Evolutionary conservation across 106 monocot species (phyloP), one percentile per base, ranked within the genome.

Genomic region (Agapanthus africanus): DNA sequence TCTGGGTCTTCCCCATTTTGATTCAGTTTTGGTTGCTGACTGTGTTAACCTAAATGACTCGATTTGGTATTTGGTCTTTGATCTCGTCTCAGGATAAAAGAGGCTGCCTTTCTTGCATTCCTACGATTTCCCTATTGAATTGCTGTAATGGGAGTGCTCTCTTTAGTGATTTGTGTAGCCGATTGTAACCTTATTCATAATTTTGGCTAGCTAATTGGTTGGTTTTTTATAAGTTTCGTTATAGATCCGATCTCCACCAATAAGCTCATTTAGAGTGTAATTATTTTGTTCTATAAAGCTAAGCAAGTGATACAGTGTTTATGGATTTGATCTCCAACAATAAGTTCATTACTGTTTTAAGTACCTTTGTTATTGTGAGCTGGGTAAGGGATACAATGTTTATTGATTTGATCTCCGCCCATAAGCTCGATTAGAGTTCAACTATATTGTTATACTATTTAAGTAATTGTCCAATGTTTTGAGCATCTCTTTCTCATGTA

Each of bases 1-100:
- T 70, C 63, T 50, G 73, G 46, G 54, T 68, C 33, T 10, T 49
- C 18, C n/a, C 33, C 16, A 50, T 34, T 13, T 49, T 49, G 7
- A 10, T 42, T 68, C 27, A 28, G 13, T 30, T 49, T 41, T 15
- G 32, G 21, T 32, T 33, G 2, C 1, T 19, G 11, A n/a, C 25
- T 57, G 25, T 57, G 21, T 3, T 22, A 22, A 6, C 56, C 56
- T 57, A 27, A 25, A 4, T 47, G 23, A 23, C 23, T 54, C 19
- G 2, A 26, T 69, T 61, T 4, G 28, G 2, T 54, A 22, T 11
- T 22, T 62, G 7, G 18, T 62, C 61, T 36, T 28, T 36, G 22
- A 51, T 1, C 4, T 51, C 25, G 51, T 51, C n/a, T 51, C 51
- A 25, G 21, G 4, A 51, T 5, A 51, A 23, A 51, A 51, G 11